A percentile compares a stretch with the other conserved stretches of the same genome.
These are phyloP conservation scores for Trichothecium sympodiale DNA, from an alignment of 2,329 filamentous ascomycete species.

Conservation along the genomic window DNA sequence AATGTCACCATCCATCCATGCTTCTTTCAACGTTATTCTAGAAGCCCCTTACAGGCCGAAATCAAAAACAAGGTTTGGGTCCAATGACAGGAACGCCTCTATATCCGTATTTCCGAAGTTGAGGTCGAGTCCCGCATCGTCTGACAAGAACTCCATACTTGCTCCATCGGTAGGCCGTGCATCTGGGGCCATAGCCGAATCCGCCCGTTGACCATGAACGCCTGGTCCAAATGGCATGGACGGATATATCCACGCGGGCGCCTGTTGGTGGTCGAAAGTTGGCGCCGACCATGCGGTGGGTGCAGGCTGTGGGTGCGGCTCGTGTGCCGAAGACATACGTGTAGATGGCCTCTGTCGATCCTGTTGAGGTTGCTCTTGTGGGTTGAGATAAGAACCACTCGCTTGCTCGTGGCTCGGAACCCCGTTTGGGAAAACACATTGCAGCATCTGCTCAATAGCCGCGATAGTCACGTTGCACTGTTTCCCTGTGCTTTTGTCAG, in stretches of 20 bases:
- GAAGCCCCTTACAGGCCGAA: constrained; percentile 11
- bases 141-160: constrained; percentile 14
- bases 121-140: constrained; percentile 17
- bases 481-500: too few species aligned
- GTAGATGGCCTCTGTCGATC: constrained; percentile 5
- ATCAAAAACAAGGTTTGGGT: constrained; percentile 14
- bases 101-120: constrained; percentile 21
- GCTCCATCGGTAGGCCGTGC: constrained; percentile 6
- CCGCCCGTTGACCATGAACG: constrained; percentile 12
- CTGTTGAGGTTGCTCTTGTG: constrained; percentile 6
- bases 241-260: constrained; percentile 8
- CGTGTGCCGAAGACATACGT: too few species aligned
- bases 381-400: too few species aligned
- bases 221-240: constrained; percentile 15
- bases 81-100: constrained; percentile 19
- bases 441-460: constrained; percentile 18
- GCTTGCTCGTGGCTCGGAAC: constrained; percentile 1
- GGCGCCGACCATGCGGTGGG: too few species aligned
- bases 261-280: too few species aligned
- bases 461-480: constrained; percentile 14
- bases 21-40: too few species aligned
- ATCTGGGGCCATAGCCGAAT: constrained; percentile 10
- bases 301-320: constrained; percentile 6
- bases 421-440: constrained; percentile 14
- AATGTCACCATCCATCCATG: too few species aligned